A percentile compares a stretch with the other conserved stretches of the same genome.
Evolutionary conservation across 2,329 filamentous ascomycete genomes (phyloP).

Genomic region (Chaetomium strumarium): DNA sequence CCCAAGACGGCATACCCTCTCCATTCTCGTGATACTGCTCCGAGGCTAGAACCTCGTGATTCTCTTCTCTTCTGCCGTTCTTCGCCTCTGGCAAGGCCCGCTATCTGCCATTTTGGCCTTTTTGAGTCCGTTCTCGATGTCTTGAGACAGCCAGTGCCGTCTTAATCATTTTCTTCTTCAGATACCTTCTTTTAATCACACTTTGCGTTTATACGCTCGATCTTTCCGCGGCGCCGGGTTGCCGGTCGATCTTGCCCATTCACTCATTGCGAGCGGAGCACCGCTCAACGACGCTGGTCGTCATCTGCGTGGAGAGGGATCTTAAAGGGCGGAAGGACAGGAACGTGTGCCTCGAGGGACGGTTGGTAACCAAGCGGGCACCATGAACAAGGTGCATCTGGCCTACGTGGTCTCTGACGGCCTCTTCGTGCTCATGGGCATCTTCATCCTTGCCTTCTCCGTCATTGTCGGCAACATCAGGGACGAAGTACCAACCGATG

Average conservation of each 20-base stretch:
- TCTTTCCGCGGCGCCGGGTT: slow-evolving; percentile 22
- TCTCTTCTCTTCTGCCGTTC: slow-evolving; percentile 6
- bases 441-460: slow-evolving; percentile 50
- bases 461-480: slow-evolving; percentile 45
- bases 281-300: slow-evolving; percentile 9
- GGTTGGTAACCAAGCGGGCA: slow-evolving; percentile 15
- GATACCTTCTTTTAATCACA: slow-evolving; percentile 21
- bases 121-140: slow-evolving; percentile 14
- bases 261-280: slow-evolving; percentile 9
- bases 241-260: slow-evolving; percentile 26
- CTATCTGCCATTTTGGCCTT: not conserved
- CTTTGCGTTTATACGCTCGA: slow-evolving; percentile 15
- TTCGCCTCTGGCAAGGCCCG: not conserved
- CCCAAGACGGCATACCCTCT: slow-evolving; percentile 12
- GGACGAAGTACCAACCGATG: slow-evolving; percentile 38
- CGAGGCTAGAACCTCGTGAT: slow-evolving; percentile 13
- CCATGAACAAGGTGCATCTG: slow-evolving; percentile 50
- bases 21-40: slow-evolving; percentile 7
- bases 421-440: slow-evolving; percentile 49
- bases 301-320: slow-evolving; percentile 2
- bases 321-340: not conserved
- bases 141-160: slow-evolving; percentile 15
- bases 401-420: slow-evolving; percentile 43
- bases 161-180: slow-evolving; percentile 11
- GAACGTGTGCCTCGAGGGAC: not conserved